These are phyloP conservation scores for Hysterium pulicare DNA, from an alignment of 2,329 filamentous ascomycete species.

Conservation along the genomic window DNA sequence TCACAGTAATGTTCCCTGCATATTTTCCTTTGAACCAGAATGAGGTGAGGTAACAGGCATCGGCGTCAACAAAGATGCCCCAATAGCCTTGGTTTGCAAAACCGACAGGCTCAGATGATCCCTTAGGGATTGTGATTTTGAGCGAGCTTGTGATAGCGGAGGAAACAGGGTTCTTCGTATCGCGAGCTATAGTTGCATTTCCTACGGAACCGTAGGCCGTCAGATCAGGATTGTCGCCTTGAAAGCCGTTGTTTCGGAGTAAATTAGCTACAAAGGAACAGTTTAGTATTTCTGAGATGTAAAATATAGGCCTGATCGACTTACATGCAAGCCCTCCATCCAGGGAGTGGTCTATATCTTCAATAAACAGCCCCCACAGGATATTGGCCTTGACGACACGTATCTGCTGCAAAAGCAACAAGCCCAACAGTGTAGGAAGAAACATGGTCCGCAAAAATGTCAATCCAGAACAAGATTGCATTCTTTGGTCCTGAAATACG, in stretches of 20 bases:
- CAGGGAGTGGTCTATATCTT: conserved; percentile 9
- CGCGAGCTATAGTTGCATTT: conserved; percentile 19
- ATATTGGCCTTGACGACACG: neutral
- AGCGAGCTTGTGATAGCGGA: conserved; percentile 6
- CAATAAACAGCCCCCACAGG: neutral
- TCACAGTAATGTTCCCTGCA: conserved; percentile 5
- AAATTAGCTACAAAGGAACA: too few relatives aligned
- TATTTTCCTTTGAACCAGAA: conserved; percentile 10
- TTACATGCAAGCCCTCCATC: conserved; percentile 8
- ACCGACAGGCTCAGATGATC: conserved; percentile 4
- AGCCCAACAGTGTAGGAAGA: too few relatives aligned
- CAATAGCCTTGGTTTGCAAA: conserved; percentile 11
- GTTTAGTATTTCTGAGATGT: too few relatives aligned
- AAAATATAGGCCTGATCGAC: too few relatives aligned
- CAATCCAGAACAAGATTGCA: too few relatives aligned
- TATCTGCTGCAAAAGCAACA: too few relatives aligned
- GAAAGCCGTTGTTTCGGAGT: neutral
- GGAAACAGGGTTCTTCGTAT: conserved; percentile 1
- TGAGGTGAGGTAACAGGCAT: conserved; percentile 4
- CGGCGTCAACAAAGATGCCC: conserved; percentile 7
- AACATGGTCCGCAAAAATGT: too few relatives aligned
- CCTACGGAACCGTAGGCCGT: conserved; percentile 25
- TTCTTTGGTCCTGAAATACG: too few relatives aligned
- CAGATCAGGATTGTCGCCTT: neutral
- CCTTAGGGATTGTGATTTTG: conserved; percentile 3